phyloP scores from a whole-genome alignment of 208 protist genomes.

The Leishmania aethiopica region DNA sequence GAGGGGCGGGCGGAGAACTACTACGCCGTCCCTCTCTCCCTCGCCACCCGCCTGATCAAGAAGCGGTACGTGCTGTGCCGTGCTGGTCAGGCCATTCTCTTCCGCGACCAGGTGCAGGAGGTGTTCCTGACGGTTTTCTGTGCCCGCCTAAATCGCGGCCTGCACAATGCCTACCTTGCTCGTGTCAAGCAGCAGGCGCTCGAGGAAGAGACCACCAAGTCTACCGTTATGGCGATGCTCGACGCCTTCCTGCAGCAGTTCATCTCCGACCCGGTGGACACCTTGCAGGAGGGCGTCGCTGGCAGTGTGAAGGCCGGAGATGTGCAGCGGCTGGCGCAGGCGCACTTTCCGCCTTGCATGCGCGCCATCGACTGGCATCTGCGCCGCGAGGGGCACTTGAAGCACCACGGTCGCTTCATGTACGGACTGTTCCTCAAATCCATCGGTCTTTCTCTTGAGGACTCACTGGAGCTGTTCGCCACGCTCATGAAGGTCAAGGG shows the following conservation, averaged over 20 bases:
- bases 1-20: slow-evolving; percentile 62
- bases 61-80: slow-evolving; percentile 74
- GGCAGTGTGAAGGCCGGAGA: slow-evolving; percentile 72
- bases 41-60: slow-evolving; percentile 83
- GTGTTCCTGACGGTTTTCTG: slow-evolving; percentile 86
- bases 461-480: slow-evolving; percentile 84
- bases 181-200: slow-evolving; percentile 66
- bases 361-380: slow-evolving; percentile 83
- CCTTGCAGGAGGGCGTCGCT: slow-evolving; percentile 53
- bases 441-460: slow-evolving; percentile 86
- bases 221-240: slow-evolving; percentile 83
- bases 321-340: slow-evolving; percentile 75
- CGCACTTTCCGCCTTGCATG: slow-evolving; percentile 94
- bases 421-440: slow-evolving; percentile 92
- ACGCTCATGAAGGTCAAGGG: slow-evolving; percentile 87
- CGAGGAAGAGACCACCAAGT: slow-evolving; percentile 57
- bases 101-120: slow-evolving; percentile 80
- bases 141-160: slow-evolving; percentile 59
- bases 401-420: slow-evolving; percentile 89
- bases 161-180: slow-evolving; percentile 78
- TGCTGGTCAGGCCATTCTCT: slow-evolving; percentile 72
- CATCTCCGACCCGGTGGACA: slow-evolving; percentile 63
- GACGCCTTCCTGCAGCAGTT: slow-evolving; percentile 88
- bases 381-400: slow-evolving; percentile 84
- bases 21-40: slow-evolving; percentile 67